Base-by-base conservation (phyloP, 2,329 filamentous ascomycete genomes). In the Reticulascus tulasneorum region DNA sequence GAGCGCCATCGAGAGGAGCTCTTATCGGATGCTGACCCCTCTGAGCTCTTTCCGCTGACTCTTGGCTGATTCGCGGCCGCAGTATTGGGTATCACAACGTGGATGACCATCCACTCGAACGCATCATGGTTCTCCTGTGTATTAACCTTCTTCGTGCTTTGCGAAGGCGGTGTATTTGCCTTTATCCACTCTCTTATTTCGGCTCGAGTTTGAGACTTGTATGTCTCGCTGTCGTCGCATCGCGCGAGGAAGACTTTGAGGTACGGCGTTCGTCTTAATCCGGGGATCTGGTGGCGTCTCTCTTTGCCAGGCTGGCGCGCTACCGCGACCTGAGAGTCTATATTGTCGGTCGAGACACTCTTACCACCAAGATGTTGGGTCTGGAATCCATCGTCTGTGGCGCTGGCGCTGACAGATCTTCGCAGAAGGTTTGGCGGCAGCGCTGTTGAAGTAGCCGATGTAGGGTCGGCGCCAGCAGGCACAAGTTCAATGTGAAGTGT, bases 141-240 rank as follows among this genome's bases (percentile, higher is more conserved):
- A 52, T 71, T 86, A 15, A 65, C 58, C 20, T 67, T 62, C 52
- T 79, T 77, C 34, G 70, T 74, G 40, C 64, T 68, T 38, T 75
- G 66, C 3, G 77, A 69, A 0, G 76, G 67, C 0, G 79, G 74
- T 0, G 82, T 80, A 45, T 94, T 75, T 7, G 76, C 69, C 60
- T 93, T 94, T 51, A 97, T 78, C 93, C 93, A 98, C 47, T 97
- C 90, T 33, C 86, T 79, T 23, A 98, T 72, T 48, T 86, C 79
- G 51, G 86, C 80, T 33, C 89, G 77, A 7, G 86, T 82, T 10
- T 79, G 79, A 2, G 77, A 69, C 62, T 95, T 97, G 71, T 98
- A 98, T 8, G 80, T 80, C 30, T 98, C 94, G 53, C 89, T 94
- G 56, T 98, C 93, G 64, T 97, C 93, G 63, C 93, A 97, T 53